A percentile compares a stretch with the other conserved stretches of the same genome.
phyloP scores from a whole-genome alignment of 164 flowering plant genomes.

The Houttuynia cordata region DNA sequence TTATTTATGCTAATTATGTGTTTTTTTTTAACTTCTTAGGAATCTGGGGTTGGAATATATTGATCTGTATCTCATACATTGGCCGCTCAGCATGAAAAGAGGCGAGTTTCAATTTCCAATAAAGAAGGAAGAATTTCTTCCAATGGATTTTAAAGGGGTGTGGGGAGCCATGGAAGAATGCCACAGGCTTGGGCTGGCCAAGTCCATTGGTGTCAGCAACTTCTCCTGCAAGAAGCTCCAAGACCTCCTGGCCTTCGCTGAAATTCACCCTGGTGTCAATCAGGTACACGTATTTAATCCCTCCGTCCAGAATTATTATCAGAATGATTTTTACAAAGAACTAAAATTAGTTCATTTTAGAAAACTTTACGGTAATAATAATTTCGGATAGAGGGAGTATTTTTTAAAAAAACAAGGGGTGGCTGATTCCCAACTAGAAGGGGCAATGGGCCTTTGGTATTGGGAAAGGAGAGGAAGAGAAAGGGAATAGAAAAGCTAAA shows the following conservation, averaged over 20 bases:
- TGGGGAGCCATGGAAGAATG: conserved; percentile 17
- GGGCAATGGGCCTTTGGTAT: too few relatives aligned
- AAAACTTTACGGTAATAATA: too few relatives aligned
- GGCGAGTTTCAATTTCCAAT: neutral
- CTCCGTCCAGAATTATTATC: too few relatives aligned
- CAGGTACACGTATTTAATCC: conserved; percentile 2
- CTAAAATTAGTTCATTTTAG: too few relatives aligned
- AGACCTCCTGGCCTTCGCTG: conserved; percentile 1
- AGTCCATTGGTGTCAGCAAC: conserved; percentile 15
- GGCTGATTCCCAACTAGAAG: too few relatives aligned
- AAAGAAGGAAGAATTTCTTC: conserved; percentile 4
- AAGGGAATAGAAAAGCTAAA: too few relatives aligned
- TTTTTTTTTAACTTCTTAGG: conserved; percentile 8
- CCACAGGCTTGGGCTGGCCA: conserved; percentile 10
- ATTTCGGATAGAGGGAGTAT: too few relatives aligned
- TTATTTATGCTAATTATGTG: too few relatives aligned
- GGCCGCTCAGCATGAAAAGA: conserved; percentile 17
- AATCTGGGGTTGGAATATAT: conserved; percentile 24
- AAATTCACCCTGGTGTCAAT: conserved; percentile 10
- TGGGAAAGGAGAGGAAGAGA: too few relatives aligned
- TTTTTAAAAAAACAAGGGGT: too few relatives aligned
- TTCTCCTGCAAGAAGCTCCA: conserved; percentile 14
- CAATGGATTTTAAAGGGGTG: conserved; percentile 5
- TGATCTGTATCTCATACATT: conserved; percentile 32
- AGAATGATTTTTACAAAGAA: too few relatives aligned